These are phyloP conservation scores for Mycena rebaudengoi DNA, from an alignment of 768 basidiomycete genomes.

Conservation along the genomic window DNA sequence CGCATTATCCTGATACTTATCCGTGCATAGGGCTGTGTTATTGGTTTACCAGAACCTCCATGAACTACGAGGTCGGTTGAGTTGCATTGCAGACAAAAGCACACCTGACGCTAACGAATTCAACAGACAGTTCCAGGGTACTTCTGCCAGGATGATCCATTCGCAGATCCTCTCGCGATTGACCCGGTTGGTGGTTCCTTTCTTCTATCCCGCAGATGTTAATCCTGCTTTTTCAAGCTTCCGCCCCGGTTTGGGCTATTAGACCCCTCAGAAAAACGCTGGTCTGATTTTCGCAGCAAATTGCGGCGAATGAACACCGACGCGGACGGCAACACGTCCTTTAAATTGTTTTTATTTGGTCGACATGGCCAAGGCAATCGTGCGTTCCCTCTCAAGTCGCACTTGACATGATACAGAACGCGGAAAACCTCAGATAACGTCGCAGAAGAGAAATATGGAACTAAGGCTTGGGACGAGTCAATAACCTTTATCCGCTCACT, in stretches of 20 bases:
- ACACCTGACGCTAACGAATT: too few species aligned
- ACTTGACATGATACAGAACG: neutral
- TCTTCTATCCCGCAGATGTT: neutral
- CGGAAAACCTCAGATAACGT: constrained; percentile 63
- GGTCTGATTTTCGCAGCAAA: constrained; percentile 52
- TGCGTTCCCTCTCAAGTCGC: constrained; percentile 53
- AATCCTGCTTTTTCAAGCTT: constrained; percentile 45
- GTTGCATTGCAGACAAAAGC: too few species aligned
- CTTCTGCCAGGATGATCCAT: constrained; percentile 51
- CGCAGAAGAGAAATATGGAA: constrained; percentile 65
- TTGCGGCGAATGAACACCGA: constrained; percentile 57
- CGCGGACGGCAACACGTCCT: constrained; percentile 47
- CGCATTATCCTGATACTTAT: too few species aligned
- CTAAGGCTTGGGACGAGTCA: constrained; percentile 67
- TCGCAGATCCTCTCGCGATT: constrained; percentile 33
- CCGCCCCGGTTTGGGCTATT: constrained; percentile 67
- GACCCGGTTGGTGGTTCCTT: constrained; percentile 36
- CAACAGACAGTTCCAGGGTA: constrained; percentile 50
- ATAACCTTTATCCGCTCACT: neutral
- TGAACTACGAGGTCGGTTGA: too few species aligned
- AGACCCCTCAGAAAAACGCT: constrained; percentile 57
- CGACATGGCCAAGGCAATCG: constrained; percentile 81
- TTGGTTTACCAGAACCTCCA: too few species aligned
- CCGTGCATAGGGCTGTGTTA: too few species aligned
- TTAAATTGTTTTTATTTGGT: constrained; percentile 72